A percentile compares a stretch with the other conserved stretches of the same genome.
phyloP scores from a whole-genome alignment of 75 land plant species.

The Pinus tabuliformis region DNA sequence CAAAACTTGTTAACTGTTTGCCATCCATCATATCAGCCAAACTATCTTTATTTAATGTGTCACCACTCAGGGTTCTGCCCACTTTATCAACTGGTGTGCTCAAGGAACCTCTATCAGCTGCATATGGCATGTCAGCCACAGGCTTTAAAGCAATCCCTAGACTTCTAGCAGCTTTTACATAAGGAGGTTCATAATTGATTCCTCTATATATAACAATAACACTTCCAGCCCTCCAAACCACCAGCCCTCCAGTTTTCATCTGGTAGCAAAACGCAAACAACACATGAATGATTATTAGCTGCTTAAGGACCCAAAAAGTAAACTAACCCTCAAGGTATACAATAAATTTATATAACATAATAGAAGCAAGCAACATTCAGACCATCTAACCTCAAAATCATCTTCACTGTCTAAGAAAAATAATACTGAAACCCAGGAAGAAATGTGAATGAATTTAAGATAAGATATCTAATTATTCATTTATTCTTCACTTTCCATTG shows the following conservation, averaged over 20 bases:
- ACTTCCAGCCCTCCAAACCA: conserved; percentile 62
- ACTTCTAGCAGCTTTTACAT: background rate
- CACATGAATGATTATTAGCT: background rate
- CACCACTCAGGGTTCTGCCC: background rate
- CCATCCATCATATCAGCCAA: background rate
- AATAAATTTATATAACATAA: background rate
- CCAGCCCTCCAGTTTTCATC: conserved; percentile 67
- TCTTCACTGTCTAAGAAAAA: background rate
- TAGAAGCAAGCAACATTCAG: background rate
- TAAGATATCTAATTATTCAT: background rate
- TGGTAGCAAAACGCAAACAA: conserved; percentile 14
- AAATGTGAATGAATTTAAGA: background rate
- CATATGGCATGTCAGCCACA: background rate
- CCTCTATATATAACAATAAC: conserved; percentile 56
- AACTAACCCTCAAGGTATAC: background rate
- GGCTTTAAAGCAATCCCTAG: conserved; percentile 1
- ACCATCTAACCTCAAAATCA: background rate
- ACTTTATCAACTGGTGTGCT: background rate
- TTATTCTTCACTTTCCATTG: background rate
- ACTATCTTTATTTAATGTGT: background rate
- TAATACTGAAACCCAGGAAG: background rate
- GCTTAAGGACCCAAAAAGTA: background rate
- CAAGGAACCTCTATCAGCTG: background rate
- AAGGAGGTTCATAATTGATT: conserved; percentile 18
- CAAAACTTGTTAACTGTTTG: background rate